These are phyloP conservation scores for Camellia japonica DNA, from an alignment of 148 eudicot species.

Conservation along the genomic window DNA sequence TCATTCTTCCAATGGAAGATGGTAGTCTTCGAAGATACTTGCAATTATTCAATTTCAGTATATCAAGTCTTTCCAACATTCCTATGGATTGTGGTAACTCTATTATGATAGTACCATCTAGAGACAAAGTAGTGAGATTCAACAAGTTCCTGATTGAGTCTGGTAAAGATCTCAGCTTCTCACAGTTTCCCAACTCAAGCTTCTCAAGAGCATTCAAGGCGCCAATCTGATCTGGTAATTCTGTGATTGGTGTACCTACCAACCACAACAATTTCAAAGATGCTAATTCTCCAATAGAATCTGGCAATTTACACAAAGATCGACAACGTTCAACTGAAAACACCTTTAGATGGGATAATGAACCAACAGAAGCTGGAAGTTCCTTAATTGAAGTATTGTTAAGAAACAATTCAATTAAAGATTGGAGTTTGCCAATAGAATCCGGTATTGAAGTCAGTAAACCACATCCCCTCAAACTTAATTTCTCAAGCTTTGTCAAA, in stretches of 20 bases:
- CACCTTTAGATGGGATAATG: constrained; percentile 35
- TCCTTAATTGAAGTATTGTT: constrained; percentile 28
- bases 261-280: constrained; percentile 34
- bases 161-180: constrained; percentile 36
- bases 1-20: constrained; percentile 32
- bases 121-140: constrained; percentile 29
- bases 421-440: constrained; percentile 41
- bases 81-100: constrained; percentile 50
- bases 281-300: constrained; percentile 32
- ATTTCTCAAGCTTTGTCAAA: constrained; percentile 36
- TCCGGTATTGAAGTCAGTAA: constrained; percentile 40
- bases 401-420: constrained; percentile 30
- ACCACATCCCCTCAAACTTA: constrained; percentile 33
- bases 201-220: constrained; percentile 37
- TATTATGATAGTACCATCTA: constrained; percentile 35
- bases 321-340: constrained; percentile 33
- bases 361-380: constrained; percentile 46
- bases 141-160: constrained; percentile 36
- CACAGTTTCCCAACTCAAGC: constrained; percentile 42
- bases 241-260: constrained; percentile 22
- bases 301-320: constrained; percentile 32
- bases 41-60: constrained; percentile 37
- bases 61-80: constrained; percentile 39
- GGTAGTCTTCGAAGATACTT: constrained; percentile 33
- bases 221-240: constrained; percentile 44